Base-by-base conservation (phyloP, 345 rosid species). In the Salix purpurea region DNA sequence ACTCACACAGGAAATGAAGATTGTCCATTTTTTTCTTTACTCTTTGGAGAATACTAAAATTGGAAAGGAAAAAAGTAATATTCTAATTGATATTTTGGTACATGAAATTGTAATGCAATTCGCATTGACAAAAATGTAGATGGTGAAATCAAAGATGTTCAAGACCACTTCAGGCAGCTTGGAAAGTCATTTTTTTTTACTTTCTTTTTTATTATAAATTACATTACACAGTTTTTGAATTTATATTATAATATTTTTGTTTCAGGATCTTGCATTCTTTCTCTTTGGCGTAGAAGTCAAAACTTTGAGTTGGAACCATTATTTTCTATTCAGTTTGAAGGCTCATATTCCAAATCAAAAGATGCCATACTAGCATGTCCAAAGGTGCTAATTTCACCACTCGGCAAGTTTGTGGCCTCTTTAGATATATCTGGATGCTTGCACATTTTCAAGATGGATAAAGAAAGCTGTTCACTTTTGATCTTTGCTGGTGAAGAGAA, bases 331-430 rank as follows among this genome's bases (percentile, higher is more conserved):
- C 90, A 88, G 67, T 87, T 91, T 85, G 93, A 91, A 81, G 94
- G 96, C 65, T 74, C 78, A 71, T 90, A 86, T 82, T 46, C 70
- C 69, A 82, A 82, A 79, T 80, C 80, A 70, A 84, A 86, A 67
- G 86, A 82, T 71, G 70, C 67, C 60, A 73, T 67, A 16, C 83
- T 84, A 77, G 86, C 90, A 76, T 83, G 81, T 83, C 93, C 94
- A 26, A 96, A 93, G 87, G 90, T 92, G 84, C 82, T 86, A 80
- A 85, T 96, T 77, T 96, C 99, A 75, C 91, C 92, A n/a, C 84
- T 74, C 69, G 91, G 92, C 65, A 84, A 87, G 65, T 85, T 83
- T 81, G 85, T 87, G 78, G 94, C 95, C 30, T 83, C 94, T 74
- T 83, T 90, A 81, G 99, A 91, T 89, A 74, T 85, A 80, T 77